Percentiles rank a stretch among this genome's conserved stretches.
These are phyloP conservation scores for Pulicaria dysenterica DNA, from an alignment of 129 eudicot species.

Conservation along the genomic window DNA sequence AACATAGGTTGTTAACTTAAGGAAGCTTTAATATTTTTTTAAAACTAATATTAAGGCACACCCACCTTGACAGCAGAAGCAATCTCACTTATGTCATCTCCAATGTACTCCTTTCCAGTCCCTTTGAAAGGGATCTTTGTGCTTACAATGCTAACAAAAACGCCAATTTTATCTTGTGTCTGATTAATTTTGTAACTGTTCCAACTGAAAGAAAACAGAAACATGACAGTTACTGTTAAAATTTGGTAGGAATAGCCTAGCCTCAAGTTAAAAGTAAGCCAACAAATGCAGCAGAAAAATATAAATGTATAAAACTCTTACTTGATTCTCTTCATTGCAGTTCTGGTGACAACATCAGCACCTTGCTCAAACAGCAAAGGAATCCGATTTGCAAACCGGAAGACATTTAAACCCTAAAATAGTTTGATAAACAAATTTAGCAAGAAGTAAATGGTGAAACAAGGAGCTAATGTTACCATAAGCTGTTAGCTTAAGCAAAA, in stretches of 20 bases:
- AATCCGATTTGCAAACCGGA: slow-evolving; percentile 97
- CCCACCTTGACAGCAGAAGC: slow-evolving; percentile 92
- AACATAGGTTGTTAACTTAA: slow-evolving; percentile 21
- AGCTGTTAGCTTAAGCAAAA: background rate
- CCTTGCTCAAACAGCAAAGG: slow-evolving; percentile 99
- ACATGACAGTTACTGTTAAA: slow-evolving; percentile 6
- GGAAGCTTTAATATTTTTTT: background rate
- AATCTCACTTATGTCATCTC: slow-evolving; percentile 98
- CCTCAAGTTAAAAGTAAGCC: too few species aligned
- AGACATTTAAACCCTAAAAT: slow-evolving; percentile 83
- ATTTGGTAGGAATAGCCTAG: background rate
- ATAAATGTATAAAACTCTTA: slow-evolving; percentile 39
- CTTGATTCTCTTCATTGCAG: slow-evolving; percentile 95
- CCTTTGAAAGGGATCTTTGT: slow-evolving; percentile 98
- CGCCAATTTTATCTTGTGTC: slow-evolving; percentile 93
- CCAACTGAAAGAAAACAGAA: slow-evolving; percentile 64
- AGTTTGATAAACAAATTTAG: slow-evolving; percentile 12
- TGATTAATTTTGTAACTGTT: slow-evolving; percentile 91
- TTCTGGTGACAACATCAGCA: slow-evolving; percentile 99
- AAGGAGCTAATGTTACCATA: slow-evolving; percentile 6
- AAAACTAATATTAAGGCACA: background rate
- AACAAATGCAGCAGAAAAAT: background rate
- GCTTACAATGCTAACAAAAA: slow-evolving; percentile 98
- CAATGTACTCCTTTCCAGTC: slow-evolving; percentile 98
- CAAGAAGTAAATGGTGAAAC: slow-evolving; percentile 18